phyloP scores from a whole-genome alignment of 345 rosid species.

The Anastatica hierochuntica region DNA sequence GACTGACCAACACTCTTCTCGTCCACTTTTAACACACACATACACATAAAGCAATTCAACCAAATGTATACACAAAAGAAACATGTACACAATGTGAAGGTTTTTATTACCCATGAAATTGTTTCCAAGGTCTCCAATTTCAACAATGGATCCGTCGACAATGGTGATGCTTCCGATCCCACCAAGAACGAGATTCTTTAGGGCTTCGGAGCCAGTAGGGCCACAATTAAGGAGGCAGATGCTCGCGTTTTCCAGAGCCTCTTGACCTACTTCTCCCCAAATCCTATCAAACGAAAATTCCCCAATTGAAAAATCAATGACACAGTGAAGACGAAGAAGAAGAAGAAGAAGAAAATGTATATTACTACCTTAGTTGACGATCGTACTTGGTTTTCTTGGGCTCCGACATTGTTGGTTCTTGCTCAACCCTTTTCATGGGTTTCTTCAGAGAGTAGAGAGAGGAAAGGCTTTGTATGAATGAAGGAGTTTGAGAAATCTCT shows the following conservation, averaged over 20 bases:
- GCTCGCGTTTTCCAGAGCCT: slow-evolving; percentile 72
- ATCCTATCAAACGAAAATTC: slow-evolving; percentile 39
- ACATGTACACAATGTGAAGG: too few species aligned
- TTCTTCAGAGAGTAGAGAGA: not conserved
- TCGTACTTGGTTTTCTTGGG: slow-evolving; percentile 69
- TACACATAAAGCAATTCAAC: not conserved
- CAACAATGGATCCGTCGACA: slow-evolving; percentile 83
- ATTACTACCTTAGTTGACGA: slow-evolving; percentile 76
- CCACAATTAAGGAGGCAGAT: slow-evolving; percentile 92
- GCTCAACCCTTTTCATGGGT: slow-evolving; percentile 3
- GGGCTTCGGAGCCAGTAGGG: slow-evolving; percentile 88
- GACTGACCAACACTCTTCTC: slow-evolving; percentile 69
- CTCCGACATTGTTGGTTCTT: slow-evolving; percentile 53
- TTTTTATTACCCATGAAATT: slow-evolving; percentile 89
- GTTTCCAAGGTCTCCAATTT: slow-evolving; percentile 84
- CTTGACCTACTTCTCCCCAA: slow-evolving; percentile 96
- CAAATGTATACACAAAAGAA: too few species aligned
- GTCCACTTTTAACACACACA: slow-evolving; percentile 43
- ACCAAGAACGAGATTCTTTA: slow-evolving; percentile 91
- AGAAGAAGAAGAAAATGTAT: not conserved
- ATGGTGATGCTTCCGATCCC: slow-evolving; percentile 90
- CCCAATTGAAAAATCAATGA: not conserved
- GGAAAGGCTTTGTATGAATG: too few species aligned
- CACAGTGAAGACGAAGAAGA: not conserved
- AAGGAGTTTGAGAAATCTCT: too few species aligned